phyloP scores from a whole-genome alignment of 2,329 filamentous ascomycete genomes.

The Aspergillus ruber region DNA sequence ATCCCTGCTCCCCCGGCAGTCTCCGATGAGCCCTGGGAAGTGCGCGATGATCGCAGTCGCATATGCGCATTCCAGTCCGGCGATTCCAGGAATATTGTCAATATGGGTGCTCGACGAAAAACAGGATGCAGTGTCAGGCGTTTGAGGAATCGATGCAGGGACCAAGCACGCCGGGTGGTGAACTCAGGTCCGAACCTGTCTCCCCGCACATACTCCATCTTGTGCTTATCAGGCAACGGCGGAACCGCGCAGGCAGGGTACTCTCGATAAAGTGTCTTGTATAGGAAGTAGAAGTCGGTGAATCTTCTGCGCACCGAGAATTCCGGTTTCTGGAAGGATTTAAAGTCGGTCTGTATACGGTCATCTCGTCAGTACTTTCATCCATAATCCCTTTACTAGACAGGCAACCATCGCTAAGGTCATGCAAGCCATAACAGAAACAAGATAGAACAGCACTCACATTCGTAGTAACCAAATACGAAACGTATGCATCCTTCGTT shows the following conservation, averaged over 20 bases:
- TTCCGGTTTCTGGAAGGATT: conserved; percentile 76
- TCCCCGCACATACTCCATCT: conserved; percentile 96
- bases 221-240: conserved; percentile 94
- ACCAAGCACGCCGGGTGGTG: conserved; percentile 79
- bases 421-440: neutral
- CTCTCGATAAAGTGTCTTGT: conserved; percentile 79
- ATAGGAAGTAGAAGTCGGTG: conserved; percentile 96
- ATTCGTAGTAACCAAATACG: conserved; percentile 86
- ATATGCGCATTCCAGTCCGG: conserved; percentile 96
- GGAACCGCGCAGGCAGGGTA: conserved; percentile 90
- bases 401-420: conserved; percentile 2
- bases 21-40: conserved; percentile 44
- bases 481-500: conserved; percentile 93
- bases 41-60: conserved; percentile 66
- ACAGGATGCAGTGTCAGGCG: conserved; percentile 83
- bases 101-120: conserved; percentile 71
- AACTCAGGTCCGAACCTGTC: conserved; percentile 94
- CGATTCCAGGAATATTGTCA: conserved; percentile 87
- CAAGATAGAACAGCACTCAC: conserved; percentile 45
- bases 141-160: conserved; percentile 82
- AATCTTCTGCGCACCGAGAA: conserved; percentile 83
- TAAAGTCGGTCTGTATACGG: conserved; percentile 73
- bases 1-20: conserved; percentile 54
- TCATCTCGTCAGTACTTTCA: conserved; percentile 8
- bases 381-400: conserved; percentile 7